A percentile compares a stretch with the other conserved stretches of the same genome.
phyloP scores from a whole-genome alignment of 441 rosid genomes.

The Gossypium davidsonii region DNA sequence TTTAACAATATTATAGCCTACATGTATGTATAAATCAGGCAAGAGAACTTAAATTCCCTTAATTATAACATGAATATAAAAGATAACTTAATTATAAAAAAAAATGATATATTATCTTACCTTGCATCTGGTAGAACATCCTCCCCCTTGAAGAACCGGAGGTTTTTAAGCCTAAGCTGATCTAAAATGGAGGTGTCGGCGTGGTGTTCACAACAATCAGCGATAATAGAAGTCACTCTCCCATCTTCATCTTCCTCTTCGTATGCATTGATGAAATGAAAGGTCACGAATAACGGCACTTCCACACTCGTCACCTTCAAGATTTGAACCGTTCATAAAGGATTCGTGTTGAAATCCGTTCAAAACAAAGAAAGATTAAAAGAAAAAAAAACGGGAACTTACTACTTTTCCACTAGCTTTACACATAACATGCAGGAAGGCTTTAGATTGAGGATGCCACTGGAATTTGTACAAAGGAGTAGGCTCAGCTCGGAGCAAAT shows the following conservation, averaged over 20 bases:
- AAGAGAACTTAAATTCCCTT: no score
- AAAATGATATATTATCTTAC: slow-evolving; percentile 19
- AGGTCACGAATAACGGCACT: slow-evolving; percentile 77
- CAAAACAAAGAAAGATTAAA: not conserved
- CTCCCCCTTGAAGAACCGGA: slow-evolving; percentile 49
- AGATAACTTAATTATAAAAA: no score
- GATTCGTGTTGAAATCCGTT: no score
- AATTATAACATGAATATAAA: no score
- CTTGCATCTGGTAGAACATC: slow-evolving; percentile 84
- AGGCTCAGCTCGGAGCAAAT: slow-evolving; percentile 83
- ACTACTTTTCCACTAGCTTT: slow-evolving; percentile 82
- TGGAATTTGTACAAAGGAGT: slow-evolving; percentile 86
- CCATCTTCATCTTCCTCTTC: slow-evolving; percentile 83
- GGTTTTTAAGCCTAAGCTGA: slow-evolving; percentile 61
- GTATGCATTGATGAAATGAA: slow-evolving; percentile 92
- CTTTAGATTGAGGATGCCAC: slow-evolving; percentile 81
- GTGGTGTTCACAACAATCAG: slow-evolving; percentile 89
- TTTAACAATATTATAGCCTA: no score
- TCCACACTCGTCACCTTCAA: slow-evolving; percentile 63
- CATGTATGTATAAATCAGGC: no score
- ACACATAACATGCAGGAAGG: slow-evolving; percentile 72
- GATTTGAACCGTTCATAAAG: not conserved
- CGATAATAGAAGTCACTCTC: slow-evolving; percentile 51
- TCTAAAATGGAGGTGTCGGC: slow-evolving; percentile 77
- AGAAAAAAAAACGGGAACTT: slow-evolving; percentile 21